Evolutionary conservation across 2,329 filamentous ascomycete species (phyloP).

Genomic region (Fonsecaea multimorphosa): DNA sequence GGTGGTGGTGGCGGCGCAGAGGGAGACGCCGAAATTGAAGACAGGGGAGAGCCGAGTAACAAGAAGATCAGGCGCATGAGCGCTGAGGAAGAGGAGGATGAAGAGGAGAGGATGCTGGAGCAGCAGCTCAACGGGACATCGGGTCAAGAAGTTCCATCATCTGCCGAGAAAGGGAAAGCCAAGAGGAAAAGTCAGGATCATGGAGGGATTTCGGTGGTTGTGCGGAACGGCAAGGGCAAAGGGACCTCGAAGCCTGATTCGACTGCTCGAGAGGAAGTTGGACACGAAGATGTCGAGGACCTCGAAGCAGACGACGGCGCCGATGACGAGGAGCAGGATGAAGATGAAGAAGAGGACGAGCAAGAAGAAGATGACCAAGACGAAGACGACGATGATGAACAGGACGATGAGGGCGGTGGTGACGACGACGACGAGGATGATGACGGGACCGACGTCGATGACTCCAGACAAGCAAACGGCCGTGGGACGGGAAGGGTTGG

Average conservation of each 20-base stretch:
- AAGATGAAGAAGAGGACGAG: slow-evolving; percentile 37
- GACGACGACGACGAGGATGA: slow-evolving; percentile 34
- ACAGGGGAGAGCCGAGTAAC: slow-evolving; percentile 41
- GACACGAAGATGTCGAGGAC: slow-evolving; percentile 34
- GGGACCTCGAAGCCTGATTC: slow-evolving; percentile 40
- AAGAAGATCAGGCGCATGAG: slow-evolving; percentile 34
- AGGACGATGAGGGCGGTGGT: slow-evolving; percentile 38
- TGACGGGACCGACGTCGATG: slow-evolving; percentile 40
- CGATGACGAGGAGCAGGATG: slow-evolving; percentile 32
- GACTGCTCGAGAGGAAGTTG: slow-evolving; percentile 34
- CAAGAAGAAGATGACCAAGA: slow-evolving; percentile 40
- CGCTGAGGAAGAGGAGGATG: slow-evolving; percentile 21
- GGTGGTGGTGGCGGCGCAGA: slow-evolving; percentile 53
- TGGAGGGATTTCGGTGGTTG: slow-evolving; percentile 30
- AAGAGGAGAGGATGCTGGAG: slow-evolving; percentile 38
- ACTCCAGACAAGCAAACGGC: slow-evolving; percentile 14
- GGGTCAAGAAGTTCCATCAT: slow-evolving; percentile 31
- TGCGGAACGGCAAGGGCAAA: slow-evolving; percentile 22
- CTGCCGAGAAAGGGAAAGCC: slow-evolving; percentile 32
- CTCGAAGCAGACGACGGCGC: too few species aligned
- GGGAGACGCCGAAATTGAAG: slow-evolving; percentile 68
- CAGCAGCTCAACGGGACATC: slow-evolving; percentile 40
- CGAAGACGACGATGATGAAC: slow-evolving; percentile 40
- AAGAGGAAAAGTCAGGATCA: slow-evolving; percentile 25
- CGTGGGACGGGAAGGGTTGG: slow-evolving; percentile 5